phyloP scores from a whole-genome alignment of 192 early-diverging fungal genomes.

The Geranomyces michiganensis region DNA sequence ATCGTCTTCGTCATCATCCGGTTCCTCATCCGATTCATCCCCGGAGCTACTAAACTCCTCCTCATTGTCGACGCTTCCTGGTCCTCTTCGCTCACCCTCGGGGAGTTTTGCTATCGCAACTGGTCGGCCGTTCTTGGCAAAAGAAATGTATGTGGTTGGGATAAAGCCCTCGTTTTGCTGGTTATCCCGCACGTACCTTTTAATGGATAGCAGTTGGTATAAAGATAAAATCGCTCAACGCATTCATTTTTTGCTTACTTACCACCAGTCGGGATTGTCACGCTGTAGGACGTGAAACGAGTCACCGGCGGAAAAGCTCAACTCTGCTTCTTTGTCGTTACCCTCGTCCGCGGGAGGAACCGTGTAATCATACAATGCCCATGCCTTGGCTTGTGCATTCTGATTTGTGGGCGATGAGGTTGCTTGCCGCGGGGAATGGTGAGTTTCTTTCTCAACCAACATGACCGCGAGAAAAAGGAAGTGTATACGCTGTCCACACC shows the following conservation, averaged over 20 bases:
- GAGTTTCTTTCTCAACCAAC: neutral
- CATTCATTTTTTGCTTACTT: neutral
- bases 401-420: neutral
- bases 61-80: neutral
- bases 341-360: conserved; percentile 7
- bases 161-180: conserved; percentile 41
- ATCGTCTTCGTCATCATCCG: neutral
- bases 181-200: neutral
- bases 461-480: too few species aligned
- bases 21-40: neutral
- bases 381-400: neutral
- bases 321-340: conserved; percentile 45
- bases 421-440: neutral
- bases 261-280: conserved; percentile 60
- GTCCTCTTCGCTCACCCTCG: neutral
- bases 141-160: conserved; percentile 45
- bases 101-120: neutral
- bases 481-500: too few species aligned
- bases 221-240: neutral
- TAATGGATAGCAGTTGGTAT: neutral
- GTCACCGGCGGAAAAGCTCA: conserved; percentile 43
- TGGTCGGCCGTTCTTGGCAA: neutral
- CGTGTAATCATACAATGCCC: conserved; percentile 51
- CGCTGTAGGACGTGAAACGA: conserved; percentile 43
- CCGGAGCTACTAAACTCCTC: neutral